A percentile compares a stretch with the other conserved stretches of the same genome.
Conservation (phyloP, 2,329 filamentous ascomycete genomes). For the Sclerotinia glacialis region DNA sequence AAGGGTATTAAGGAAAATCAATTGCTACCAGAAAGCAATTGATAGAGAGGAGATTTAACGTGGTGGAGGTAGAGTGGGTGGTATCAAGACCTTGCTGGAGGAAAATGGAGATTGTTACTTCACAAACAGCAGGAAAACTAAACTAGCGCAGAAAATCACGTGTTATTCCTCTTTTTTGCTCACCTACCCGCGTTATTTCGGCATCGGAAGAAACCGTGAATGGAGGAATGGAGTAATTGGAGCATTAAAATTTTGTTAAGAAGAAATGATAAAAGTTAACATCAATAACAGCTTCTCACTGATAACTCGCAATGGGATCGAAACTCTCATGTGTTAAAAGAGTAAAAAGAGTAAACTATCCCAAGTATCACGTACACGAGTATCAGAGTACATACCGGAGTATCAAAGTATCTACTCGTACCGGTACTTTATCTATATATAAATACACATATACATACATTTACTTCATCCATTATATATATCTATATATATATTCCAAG, state of each 20-base stretch:
- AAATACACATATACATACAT: too few species aligned
- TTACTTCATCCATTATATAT: neutral
- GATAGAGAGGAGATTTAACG: slow-evolving; percentile 57
- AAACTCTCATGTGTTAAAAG: neutral
- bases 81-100: slow-evolving; percentile 34
- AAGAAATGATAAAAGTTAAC: neutral
- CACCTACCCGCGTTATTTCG: slow-evolving; percentile 12
- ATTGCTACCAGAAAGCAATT: slow-evolving; percentile 67
- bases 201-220: slow-evolving; percentile 21
- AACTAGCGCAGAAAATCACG: slow-evolving; percentile 21
- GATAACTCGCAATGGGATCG: neutral
- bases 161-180: neutral
- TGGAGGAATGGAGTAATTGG: neutral
- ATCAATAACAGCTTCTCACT: neutral
- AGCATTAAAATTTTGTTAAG: neutral
- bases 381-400: neutral
- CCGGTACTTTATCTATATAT: too few species aligned
- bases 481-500: neutral
- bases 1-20: slow-evolving; percentile 54
- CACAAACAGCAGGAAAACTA: slow-evolving; percentile 21
- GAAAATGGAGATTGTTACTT: slow-evolving; percentile 24
- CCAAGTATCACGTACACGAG: neutral
- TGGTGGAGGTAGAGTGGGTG: slow-evolving; percentile 38
- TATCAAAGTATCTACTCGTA: slow-evolving; percentile 4
- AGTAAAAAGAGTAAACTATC: neutral